Percentiles rank a stretch among this genome's conserved stretches.
phyloP scores from a whole-genome alignment of 2,329 filamentous ascomycete genomes.

The Parascedosporium putredinis region DNA sequence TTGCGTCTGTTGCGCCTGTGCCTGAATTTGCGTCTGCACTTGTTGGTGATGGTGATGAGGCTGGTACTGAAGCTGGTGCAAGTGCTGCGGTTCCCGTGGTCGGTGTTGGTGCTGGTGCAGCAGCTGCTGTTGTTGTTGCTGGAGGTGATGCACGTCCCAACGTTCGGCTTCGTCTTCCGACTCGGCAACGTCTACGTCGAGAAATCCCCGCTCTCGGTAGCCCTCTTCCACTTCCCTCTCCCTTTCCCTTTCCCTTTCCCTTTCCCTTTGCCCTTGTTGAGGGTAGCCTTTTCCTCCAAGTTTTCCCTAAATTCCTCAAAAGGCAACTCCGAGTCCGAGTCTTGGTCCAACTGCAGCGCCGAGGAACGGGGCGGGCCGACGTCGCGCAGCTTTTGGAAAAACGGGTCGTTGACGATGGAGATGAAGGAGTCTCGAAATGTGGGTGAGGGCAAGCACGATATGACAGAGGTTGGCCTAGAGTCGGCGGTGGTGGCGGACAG shows the following conservation, averaged over 20 bases:
- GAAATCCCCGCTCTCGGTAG: not conserved
- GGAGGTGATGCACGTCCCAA: not conserved
- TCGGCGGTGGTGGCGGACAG: slow-evolving; percentile 7
- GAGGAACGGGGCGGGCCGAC: not conserved
- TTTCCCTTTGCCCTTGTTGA: slow-evolving; percentile 25
- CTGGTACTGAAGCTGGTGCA: slow-evolving; percentile 16
- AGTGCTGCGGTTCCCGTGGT: too few species aligned
- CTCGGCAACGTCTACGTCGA: not conserved
- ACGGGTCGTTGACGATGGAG: slow-evolving; percentile 45
- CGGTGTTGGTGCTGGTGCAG: too few species aligned
- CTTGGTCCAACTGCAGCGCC: slow-evolving; percentile 21
- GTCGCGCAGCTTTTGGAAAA: slow-evolving; percentile 31
- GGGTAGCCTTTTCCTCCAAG: too few species aligned
- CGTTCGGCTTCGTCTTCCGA: not conserved
- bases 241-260: slow-evolving; percentile 11
- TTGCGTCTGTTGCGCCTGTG: not conserved
- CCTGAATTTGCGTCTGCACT: not conserved
- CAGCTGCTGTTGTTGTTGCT: not conserved
- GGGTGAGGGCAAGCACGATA: not conserved
- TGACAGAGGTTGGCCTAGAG: slow-evolving; percentile 5
- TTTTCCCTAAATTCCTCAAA: too few species aligned
- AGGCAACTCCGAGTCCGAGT: slow-evolving; percentile 17
- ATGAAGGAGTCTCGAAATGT: slow-evolving; percentile 34
- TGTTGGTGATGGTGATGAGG: slow-evolving; percentile 15
- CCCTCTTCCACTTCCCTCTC: not conserved